phyloP scores from a whole-genome alignment of 371 early-diverging fungal genomes.

The Chytridium lagenaria region DNA sequence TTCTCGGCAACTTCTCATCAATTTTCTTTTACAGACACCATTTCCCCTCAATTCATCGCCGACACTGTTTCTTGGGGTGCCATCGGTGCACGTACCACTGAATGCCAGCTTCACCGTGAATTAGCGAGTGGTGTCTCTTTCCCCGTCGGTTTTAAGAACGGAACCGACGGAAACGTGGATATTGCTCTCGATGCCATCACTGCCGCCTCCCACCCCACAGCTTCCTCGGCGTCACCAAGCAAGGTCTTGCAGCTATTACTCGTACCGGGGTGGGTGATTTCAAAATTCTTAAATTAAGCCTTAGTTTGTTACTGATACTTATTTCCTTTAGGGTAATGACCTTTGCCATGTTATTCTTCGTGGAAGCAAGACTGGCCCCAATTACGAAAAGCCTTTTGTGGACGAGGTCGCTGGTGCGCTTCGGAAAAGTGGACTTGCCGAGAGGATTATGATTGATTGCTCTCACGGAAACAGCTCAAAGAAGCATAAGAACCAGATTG shows the following conservation, averaged over 20 bases:
- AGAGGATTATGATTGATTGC: conserved; percentile 93
- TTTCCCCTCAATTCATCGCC: conserved; percentile 93
- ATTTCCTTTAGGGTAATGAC: conserved; percentile 69
- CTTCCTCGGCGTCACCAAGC: conserved; percentile 95
- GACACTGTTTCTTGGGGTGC: conserved; percentile 91
- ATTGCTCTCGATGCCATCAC: conserved; percentile 90
- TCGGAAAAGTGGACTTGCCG: conserved; percentile 36
- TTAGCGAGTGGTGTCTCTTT: conserved; percentile 90
- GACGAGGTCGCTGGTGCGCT: conserved; percentile 32
- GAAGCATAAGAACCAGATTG: conserved; percentile 83
- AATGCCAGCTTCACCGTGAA: conserved; percentile 79
- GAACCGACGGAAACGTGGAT: conserved; percentile 83
- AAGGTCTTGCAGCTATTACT: conserved; percentile 91
- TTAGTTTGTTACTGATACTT: neutral
- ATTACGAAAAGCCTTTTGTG: conserved; percentile 70
- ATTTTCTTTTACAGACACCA: conserved; percentile 70
- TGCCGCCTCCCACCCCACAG: conserved; percentile 82
- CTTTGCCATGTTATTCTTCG: conserved; percentile 88
- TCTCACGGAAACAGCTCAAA: conserved; percentile 89
- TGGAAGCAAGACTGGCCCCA: conserved; percentile 88
- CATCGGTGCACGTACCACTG: conserved; percentile 85
- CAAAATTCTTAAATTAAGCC: conserved; percentile 8
- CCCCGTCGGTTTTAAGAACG: conserved; percentile 91
- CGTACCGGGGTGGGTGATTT: conserved; percentile 67
- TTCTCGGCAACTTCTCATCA: neutral